Evolutionary conservation across 768 basidiomycete genomes (phyloP), one percentile per base, ranked within the genome.

Genomic region (Suillus lakei): DNA sequence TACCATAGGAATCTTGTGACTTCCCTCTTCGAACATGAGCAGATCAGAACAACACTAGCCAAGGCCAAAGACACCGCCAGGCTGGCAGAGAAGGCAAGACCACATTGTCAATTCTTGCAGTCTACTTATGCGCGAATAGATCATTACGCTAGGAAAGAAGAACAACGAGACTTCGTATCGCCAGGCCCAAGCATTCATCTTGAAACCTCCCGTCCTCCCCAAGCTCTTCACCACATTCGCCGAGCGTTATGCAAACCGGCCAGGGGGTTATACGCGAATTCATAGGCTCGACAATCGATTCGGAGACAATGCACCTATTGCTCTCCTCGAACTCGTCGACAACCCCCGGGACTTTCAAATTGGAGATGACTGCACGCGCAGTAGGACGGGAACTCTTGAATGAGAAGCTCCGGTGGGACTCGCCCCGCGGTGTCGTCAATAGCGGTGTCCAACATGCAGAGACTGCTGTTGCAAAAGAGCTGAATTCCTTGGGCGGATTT

Each of bases 201-300:
- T 97, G 68, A 87, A 89, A 68, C 86, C 87, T 34, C 77, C 78
- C 41, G 81, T 92, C 44, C 77, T 96, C 30, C 87, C 91, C n/a
- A 96, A 94, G 74, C 81, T 99, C 23, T 97, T 98, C 76, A 83
- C 83, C 12, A 85, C 88, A 2, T 89, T 97, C 62, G 88, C 95
- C 0, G 73, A 86, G 67, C 91, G 98, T 54, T 99, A 98, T 77
- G 83, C 87, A 0, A 70, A 82, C 18, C 87, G 98, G 4, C 90
- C 90, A 3, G 98, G 98, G 1, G 98, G 98, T 10, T 99, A 98
- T 81, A 99, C 97, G 6, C 90, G 98, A 28, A 90, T 99, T 66
- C 90, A 95, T 76, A 94, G 91, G 75, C 93, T 89, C 68, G 97
- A 96, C n/a, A 87, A 91, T 75, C 88, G 97, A 6, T 83, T 80